A percentile compares a stretch with the other conserved stretches of the same genome.
Conservation (phyloP, 495 filamentous ascomycete species). For the Lasiosphaeria miniovina region DNA sequence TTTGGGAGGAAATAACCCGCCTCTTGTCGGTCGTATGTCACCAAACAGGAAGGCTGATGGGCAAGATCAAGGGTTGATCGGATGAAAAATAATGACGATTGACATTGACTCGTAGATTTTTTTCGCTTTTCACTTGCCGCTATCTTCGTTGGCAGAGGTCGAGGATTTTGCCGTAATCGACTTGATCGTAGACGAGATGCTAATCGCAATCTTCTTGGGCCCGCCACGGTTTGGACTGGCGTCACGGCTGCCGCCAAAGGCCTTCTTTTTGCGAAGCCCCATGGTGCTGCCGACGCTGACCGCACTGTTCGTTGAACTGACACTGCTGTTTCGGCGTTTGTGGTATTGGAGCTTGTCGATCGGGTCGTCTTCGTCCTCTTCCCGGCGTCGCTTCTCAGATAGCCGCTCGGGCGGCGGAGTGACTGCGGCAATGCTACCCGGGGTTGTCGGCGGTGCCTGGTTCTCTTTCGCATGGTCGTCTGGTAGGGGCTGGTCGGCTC, state of each 20-base stretch:
- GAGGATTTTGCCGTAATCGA: constrained; percentile 7
- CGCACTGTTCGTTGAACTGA: constrained; percentile 3
- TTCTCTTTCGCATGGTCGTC: constrained; percentile 59
- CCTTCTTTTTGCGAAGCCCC: constrained; percentile 22
- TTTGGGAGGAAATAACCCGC: no score
- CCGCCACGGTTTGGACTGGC: constrained; percentile 11
- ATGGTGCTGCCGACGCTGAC: background rate
- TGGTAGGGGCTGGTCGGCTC: constrained; percentile 19
- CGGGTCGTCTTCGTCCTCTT: constrained; percentile 84
- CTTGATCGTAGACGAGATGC: constrained; percentile 39
- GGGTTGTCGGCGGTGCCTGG: constrained; percentile 14
- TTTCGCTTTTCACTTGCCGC: background rate
- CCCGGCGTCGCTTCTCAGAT: constrained; percentile 87
- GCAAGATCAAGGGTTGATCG: no score
- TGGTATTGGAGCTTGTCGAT: constrained; percentile 67
- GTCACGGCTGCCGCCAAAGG: constrained; percentile 14
- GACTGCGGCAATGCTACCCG: constrained; percentile 28
- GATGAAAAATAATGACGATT: no score
- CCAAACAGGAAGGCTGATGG: no score
- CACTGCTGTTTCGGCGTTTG: constrained; percentile 61
- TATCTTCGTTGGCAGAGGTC: background rate
- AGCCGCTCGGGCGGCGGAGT: constrained; percentile 66
- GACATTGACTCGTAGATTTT: background rate
- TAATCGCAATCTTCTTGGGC: constrained; percentile 46
- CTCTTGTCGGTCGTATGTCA: no score